phyloP scores from a whole-genome alignment of 345 rosid genomes.

The Arabidopsis suecica region DNA sequence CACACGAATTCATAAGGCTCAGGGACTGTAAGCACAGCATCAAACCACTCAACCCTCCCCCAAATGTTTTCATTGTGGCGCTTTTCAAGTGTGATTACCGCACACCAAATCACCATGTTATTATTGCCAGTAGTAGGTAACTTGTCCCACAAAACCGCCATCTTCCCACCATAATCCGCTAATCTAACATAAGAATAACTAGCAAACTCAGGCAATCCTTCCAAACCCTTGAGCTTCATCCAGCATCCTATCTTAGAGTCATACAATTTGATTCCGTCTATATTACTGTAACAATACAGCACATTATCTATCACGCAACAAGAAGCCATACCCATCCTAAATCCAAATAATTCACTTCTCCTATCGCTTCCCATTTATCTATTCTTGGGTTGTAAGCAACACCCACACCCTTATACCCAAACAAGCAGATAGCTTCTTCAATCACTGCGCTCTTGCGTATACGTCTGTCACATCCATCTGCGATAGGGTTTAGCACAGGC shows the following conservation, averaged over 20 bases:
- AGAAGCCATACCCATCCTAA: slow-evolving; percentile 47
- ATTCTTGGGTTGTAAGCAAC: slow-evolving; percentile 55
- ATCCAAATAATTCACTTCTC: slow-evolving; percentile 58
- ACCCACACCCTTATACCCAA: slow-evolving; percentile 57
- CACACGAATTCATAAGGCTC: slow-evolving; percentile 51
- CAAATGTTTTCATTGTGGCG: slow-evolving; percentile 49
- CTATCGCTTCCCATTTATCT: slow-evolving; percentile 57
- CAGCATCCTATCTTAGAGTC: slow-evolving; percentile 51
- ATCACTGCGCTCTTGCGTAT: not conserved
- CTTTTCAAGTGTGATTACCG: slow-evolving; percentile 58
- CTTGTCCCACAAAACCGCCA: slow-evolving; percentile 72
- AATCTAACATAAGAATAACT: slow-evolving; percentile 50
- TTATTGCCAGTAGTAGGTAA: slow-evolving; percentile 28
- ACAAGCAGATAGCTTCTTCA: not conserved
- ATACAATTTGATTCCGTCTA: slow-evolving; percentile 64
- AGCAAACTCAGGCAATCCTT: slow-evolving; percentile 61
- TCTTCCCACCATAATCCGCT: slow-evolving; percentile 56
- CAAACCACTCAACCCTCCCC: slow-evolving; percentile 64
- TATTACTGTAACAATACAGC: slow-evolving; percentile 57
- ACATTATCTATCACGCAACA: slow-evolving; percentile 61
- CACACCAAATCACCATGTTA: slow-evolving; percentile 61
- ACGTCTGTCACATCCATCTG: slow-evolving; percentile 4
- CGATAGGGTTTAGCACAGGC: not conserved
- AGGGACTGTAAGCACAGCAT: slow-evolving; percentile 53
- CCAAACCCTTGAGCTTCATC: slow-evolving; percentile 60